Base-by-base conservation (phyloP, 805 yeast genomes). In the Blastobotrys robertii region DNA sequence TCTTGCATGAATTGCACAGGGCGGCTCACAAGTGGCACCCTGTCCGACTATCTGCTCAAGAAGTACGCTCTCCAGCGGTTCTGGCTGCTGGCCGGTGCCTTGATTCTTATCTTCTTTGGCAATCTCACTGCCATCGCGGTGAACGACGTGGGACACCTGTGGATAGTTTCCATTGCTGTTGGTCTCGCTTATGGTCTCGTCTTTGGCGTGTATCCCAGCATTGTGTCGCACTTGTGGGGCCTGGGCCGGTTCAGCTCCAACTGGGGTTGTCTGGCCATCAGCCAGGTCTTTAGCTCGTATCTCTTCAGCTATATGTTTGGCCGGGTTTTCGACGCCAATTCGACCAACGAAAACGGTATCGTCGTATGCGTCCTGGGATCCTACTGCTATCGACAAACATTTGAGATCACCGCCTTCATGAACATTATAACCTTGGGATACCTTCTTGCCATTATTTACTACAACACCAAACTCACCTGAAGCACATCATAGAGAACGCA, bases 141-240 rank as follows among this genome's bases (percentile, higher is more conserved):
- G 6, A 55, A 60, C 19, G 64, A 70, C 41, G 49, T 57, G 1
- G 44, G 52, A 1, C 46, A 50, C 19, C 58, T 84, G 51, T 68
- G 78, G 59, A 33, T 69, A 22, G 63, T 72, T 22, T 77, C 88
- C 1, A 52, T 72, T 13, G 52, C 73, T n/a, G 69, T 74, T 29
- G 94, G 94, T 0, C 62, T 77, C 31, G 80, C 79, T 38, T 83
- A 84, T 60, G 94, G 94, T 0, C 74, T 78, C 48, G 68, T 77
- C 12, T 81, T 80, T 61, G 82, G 87, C 41, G 70, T 80, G 8
- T 71, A 74, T 61, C 92, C 92, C 3, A 74, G 81, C 13, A 74
- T 83, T 25, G 72, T 81, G 11, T 74, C 84, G 15, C 88, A 83
- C 49, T 60, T 69, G 12, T 83, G 81, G 62, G 92, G 90, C 1